Evolutionary conservation across 2,329 filamentous ascomycete species (phyloP).

Genomic region (Hypoxylon sp.): DNA sequence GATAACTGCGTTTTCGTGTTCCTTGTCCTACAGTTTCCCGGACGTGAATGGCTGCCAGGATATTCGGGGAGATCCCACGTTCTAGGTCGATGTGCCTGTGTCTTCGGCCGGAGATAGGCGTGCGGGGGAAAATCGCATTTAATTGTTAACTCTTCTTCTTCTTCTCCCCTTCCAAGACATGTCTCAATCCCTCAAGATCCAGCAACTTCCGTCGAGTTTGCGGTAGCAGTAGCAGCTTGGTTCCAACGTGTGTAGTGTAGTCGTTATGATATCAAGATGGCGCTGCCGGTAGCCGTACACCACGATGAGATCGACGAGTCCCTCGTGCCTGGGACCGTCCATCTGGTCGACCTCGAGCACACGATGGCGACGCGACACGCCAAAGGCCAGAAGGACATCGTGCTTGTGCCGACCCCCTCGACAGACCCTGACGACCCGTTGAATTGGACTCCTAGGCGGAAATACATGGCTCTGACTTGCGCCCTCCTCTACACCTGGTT

Average conservation of each 20-base stretch:
- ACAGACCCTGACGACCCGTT: conserved; percentile 61
- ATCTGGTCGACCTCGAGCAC: conserved; percentile 51
- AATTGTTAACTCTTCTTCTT: neutral
- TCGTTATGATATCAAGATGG: conserved; percentile 17
- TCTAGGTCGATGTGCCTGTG: conserved; percentile 6
- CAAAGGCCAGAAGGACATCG: conserved; percentile 50
- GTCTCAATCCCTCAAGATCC: neutral
- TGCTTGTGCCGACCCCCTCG: conserved; percentile 59
- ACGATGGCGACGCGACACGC: conserved; percentile 46
- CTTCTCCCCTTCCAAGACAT: neutral
- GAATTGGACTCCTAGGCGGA: conserved; percentile 53
- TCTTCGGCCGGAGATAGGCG: conserved; percentile 7
- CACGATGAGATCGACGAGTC: conserved; percentile 40
- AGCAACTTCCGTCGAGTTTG: neutral
- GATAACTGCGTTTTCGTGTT: conserved; percentile 16
- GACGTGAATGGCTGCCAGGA: conserved; percentile 21
- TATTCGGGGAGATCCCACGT: conserved; percentile 17
- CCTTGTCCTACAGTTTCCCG: neutral
- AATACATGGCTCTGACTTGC: conserved; percentile 41
- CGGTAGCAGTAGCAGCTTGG: neutral
- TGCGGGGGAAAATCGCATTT: conserved; percentile 16
- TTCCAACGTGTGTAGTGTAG: neutral
- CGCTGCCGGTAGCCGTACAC: neutral
- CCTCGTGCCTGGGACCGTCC: conserved; percentile 51
- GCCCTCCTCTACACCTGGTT: conserved; percentile 49